A percentile compares a stretch with the other conserved stretches of the same genome.
Evolutionary conservation across 495 filamentous ascomycete species (phyloP).

Genomic region (Penicillium goetzii): DNA sequence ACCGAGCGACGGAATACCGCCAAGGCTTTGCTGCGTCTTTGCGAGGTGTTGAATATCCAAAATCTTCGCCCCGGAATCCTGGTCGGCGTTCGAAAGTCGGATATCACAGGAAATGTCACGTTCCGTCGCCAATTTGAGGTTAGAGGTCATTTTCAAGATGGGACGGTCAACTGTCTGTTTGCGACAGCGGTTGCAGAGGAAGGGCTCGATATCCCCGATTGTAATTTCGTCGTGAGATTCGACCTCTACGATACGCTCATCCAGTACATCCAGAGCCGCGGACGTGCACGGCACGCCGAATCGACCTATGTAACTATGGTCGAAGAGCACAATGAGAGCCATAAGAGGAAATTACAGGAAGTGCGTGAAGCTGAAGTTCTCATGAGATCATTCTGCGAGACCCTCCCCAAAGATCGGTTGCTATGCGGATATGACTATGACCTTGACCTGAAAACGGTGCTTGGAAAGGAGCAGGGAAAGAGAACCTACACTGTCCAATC

Average conservation of each 20-base stretch:
- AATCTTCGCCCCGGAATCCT: constrained; percentile 69
- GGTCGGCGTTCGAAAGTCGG: constrained; percentile 58
- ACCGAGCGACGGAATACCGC: constrained; percentile 79
- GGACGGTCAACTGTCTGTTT: constrained; percentile 86
- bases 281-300: constrained; percentile 75
- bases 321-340: constrained; percentile 65
- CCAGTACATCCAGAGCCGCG: constrained; percentile 93
- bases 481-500: constrained; percentile 63
- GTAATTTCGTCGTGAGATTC: constrained; percentile 88
- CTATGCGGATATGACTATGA: constrained; percentile 65
- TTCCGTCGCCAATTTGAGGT: constrained; percentile 77
- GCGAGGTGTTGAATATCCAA: constrained; percentile 58
- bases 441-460: constrained; percentile 48
- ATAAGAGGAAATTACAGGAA: constrained; percentile 58
- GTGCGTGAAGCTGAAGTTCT: constrained; percentile 58
- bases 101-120: constrained; percentile 59
- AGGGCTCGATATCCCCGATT: constrained; percentile 94
- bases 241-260: constrained; percentile 91
- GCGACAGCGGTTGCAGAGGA: constrained; percentile 94
- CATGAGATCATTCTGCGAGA: constrained; percentile 75
- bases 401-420: constrained; percentile 74
- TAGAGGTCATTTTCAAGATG: constrained; percentile 75
- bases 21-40: constrained; percentile 66
- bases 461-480: constrained; percentile 57
- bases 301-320: constrained; percentile 86